Evolutionary conservation across 2,329 filamentous ascomycete genomes (phyloP).

Genomic region (Hymenoscyphus albidus): DNA sequence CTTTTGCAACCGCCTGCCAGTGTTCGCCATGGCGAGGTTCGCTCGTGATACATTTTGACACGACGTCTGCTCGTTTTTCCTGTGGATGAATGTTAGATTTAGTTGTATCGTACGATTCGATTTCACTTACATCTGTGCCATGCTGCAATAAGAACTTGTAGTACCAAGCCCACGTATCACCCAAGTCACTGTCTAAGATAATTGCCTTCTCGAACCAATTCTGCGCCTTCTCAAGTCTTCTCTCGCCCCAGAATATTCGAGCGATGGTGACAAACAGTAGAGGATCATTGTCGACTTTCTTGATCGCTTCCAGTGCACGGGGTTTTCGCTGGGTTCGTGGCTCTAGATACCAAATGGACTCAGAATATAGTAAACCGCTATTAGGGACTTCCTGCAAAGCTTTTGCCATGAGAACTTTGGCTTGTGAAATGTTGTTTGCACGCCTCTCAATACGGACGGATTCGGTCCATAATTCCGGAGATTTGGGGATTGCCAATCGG

Average conservation of each 20-base stretch:
- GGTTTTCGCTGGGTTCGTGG: slow-evolving; percentile 88
- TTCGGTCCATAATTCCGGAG: slow-evolving; percentile 82
- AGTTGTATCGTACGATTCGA: background rate
- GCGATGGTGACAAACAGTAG: slow-evolving; percentile 87
- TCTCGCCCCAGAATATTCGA: slow-evolving; percentile 92
- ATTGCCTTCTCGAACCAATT: slow-evolving; percentile 98
- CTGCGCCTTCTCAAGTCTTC: slow-evolving; percentile 87
- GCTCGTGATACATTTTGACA: slow-evolving; percentile 73
- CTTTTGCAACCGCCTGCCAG: slow-evolving; percentile 84
- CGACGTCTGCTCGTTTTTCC: slow-evolving; percentile 83
- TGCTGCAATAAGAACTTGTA: slow-evolving; percentile 90
- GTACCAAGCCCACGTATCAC: slow-evolving; percentile 98
- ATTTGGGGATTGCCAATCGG: slow-evolving; percentile 81
- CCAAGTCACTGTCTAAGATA: slow-evolving; percentile 77
- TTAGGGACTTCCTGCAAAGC: slow-evolving; percentile 88
- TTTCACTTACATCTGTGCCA: slow-evolving; percentile 64
- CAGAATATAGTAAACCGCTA: slow-evolving; percentile 84
- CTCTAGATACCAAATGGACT: slow-evolving; percentile 95
- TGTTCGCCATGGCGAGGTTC: slow-evolving; percentile 91
- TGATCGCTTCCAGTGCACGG: slow-evolving; percentile 87
- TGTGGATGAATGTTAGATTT: slow-evolving; percentile 28
- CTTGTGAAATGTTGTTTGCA: slow-evolving; percentile 76
- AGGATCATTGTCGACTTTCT: slow-evolving; percentile 91
- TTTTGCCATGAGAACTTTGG: slow-evolving; percentile 87
- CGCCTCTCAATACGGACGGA: slow-evolving; percentile 90